Evolutionary conservation across 1,139 yeast genomes (phyloP).

Genomic region (Hanseniaspora sp.): DNA sequence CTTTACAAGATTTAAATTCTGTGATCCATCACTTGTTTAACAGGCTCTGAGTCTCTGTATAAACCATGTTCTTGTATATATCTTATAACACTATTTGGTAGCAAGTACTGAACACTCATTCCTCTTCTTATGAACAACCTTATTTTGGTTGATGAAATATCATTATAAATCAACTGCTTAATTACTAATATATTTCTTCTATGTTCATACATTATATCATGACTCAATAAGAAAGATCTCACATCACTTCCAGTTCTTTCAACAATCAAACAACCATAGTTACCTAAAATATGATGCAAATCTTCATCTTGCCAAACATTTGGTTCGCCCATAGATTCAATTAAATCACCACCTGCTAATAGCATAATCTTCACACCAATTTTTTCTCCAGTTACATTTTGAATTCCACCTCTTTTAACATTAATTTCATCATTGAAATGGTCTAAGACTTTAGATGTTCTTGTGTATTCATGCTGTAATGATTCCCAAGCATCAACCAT

Average conservation of each 20-base stretch:
- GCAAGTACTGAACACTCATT: slow-evolving; percentile 88
- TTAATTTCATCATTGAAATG: slow-evolving; percentile 94
- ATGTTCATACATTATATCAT: slow-evolving; percentile 95
- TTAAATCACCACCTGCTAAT: slow-evolving; percentile 93
- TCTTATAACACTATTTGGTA: slow-evolving; percentile 89
- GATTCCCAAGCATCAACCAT: slow-evolving; percentile 99
- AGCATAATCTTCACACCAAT: slow-evolving; percentile 91
- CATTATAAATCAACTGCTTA: slow-evolving; percentile 90
- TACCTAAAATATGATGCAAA: slow-evolving; percentile 85
- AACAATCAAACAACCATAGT: slow-evolving; percentile 89
- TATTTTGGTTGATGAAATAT: slow-evolving; percentile 89
- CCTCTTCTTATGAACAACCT: slow-evolving; percentile 83
- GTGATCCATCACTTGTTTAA: slow-evolving; percentile 69
- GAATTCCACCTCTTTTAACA: slow-evolving; percentile 78
- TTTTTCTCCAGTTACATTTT: slow-evolving; percentile 57
- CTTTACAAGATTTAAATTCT: slow-evolving; percentile 23
- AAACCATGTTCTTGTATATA: slow-evolving; percentile 86
- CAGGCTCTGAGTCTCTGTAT: slow-evolving; percentile 79
- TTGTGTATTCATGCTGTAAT: slow-evolving; percentile 75
- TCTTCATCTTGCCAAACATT: slow-evolving; percentile 98
- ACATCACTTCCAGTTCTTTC: slow-evolving; percentile 97
- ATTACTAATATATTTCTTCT: slow-evolving; percentile 85
- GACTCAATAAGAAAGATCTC: slow-evolving; percentile 76
- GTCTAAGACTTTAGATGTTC: slow-evolving; percentile 91
- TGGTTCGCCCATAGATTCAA: slow-evolving; percentile 99